Evolutionary conservation across 306 rosid genomes (phyloP).

Genomic region (Urtica urens): DNA sequence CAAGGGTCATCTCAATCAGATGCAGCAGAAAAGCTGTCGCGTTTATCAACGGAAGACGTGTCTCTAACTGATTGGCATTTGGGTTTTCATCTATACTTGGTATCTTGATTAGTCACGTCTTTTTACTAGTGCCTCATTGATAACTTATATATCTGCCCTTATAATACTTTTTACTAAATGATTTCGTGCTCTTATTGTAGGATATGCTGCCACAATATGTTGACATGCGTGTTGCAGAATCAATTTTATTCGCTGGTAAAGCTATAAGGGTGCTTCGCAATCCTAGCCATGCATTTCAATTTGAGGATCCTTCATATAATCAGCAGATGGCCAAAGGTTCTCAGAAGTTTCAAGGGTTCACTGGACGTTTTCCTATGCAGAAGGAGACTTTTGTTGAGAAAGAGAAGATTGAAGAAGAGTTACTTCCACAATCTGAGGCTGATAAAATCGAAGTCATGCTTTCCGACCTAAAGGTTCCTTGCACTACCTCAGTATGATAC

Average conservation of each 20-base stretch:
- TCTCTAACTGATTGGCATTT: slow-evolving; percentile 90
- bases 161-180: not conserved
- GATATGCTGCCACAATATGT: slow-evolving; percentile 94
- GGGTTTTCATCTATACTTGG: slow-evolving; percentile 88
- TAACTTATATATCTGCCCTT: not conserved
- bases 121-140: not conserved
- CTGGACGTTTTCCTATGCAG: slow-evolving; percentile 48
- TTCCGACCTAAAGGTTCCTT: slow-evolving; percentile 61
- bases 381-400: slow-evolving; percentile 43
- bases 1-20: slow-evolving; percentile 47
- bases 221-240: slow-evolving; percentile 84
- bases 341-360: slow-evolving; percentile 55
- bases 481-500: not conserved
- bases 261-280: slow-evolving; percentile 87
- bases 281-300: slow-evolving; percentile 68
- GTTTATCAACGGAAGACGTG: slow-evolving; percentile 55
- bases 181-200: slow-evolving; percentile 27
- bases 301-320: slow-evolving; percentile 38
- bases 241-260: slow-evolving; percentile 90
- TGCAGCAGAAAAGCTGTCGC: slow-evolving; percentile 57
- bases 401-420: slow-evolving; percentile 56
- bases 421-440: slow-evolving; percentile 89
- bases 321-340: slow-evolving; percentile 57
- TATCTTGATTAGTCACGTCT: slow-evolving; percentile 23
- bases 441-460: slow-evolving; percentile 96